Conservation (phyloP, 1,284 basidiomycete species). For the Trichosporon faecale region DNA sequence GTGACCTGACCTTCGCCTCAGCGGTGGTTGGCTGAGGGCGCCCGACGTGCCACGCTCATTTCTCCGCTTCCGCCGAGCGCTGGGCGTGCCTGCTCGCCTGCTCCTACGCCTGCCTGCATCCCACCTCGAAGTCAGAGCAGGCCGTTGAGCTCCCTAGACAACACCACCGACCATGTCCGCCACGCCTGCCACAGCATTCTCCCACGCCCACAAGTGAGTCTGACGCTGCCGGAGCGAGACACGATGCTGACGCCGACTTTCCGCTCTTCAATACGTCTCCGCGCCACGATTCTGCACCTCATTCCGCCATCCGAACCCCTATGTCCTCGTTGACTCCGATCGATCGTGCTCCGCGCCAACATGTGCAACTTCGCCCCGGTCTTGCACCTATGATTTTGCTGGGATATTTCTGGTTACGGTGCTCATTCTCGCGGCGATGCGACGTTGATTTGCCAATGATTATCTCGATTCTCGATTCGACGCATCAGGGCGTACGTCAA, state of each 20-base stretch:
- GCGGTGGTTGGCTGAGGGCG: background rate
- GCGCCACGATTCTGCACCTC: background rate
- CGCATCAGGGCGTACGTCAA: conserved; percentile 71
- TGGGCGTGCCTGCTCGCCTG: conserved; percentile 3
- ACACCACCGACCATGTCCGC: conserved; percentile 2
- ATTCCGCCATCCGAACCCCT: background rate
- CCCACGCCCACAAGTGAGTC: conserved; percentile 8
- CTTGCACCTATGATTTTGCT: background rate
- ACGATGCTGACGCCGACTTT: conserved; percentile 1
- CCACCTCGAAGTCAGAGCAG: conserved; percentile 7
- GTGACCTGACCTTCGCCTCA: background rate
- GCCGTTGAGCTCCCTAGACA: background rate
- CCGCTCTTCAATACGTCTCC: background rate
- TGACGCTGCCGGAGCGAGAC: background rate
- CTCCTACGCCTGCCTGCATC: conserved; percentile 1
- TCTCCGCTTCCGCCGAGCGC: conserved; percentile 10
- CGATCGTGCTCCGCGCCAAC: background rate
- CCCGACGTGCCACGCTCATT: background rate
- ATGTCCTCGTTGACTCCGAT: background rate
- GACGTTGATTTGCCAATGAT: background rate
- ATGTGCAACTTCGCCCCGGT: background rate
- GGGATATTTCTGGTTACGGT: background rate
- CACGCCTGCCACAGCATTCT: conserved; percentile 5
- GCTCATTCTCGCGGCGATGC: background rate
- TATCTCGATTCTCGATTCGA: background rate